A percentile compares a stretch with the other conserved stretches of the same genome.
phyloP scores from a whole-genome alignment of 805 yeast genomes.

The Komagataella pastoris region DNA sequence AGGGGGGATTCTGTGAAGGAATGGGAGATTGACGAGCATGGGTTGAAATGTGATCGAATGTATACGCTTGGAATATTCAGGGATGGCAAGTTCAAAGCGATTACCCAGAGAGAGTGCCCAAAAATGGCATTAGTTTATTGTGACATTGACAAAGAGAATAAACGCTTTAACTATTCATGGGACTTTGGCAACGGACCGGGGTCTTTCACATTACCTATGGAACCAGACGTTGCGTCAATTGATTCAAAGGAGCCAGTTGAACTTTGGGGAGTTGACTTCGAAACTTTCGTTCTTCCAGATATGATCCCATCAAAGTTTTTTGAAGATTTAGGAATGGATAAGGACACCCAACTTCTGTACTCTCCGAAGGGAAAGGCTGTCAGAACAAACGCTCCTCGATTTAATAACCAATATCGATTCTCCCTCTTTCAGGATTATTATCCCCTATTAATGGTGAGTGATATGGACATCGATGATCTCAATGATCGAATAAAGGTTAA shows the following conservation, averaged over 20 bases:
- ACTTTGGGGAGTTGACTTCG: conserved; percentile 10
- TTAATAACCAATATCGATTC: conserved; percentile 2
- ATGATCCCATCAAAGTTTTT: conserved; percentile 9
- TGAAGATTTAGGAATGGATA: conserved; percentile 8
- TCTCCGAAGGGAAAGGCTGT: conserved; percentile 14
- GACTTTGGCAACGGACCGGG: neutral
- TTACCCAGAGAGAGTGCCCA: conserved; percentile 12
- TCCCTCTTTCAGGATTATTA: conserved; percentile 18
- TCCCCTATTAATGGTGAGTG: conserved; percentile 14
- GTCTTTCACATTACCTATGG: neutral
- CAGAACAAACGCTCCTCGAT: conserved; percentile 4
- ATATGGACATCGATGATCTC: conserved; percentile 9
- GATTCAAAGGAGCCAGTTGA: conserved; percentile 3
- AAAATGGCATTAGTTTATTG: conserved; percentile 7
- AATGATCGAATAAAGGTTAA: conserved; percentile 1
- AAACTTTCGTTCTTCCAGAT: conserved; percentile 11
- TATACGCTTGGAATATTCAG: conserved; percentile 13
- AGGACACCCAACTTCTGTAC: conserved; percentile 9
- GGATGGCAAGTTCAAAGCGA: conserved; percentile 4
- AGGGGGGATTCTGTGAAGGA: conserved; percentile 10
- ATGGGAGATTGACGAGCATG: conserved; percentile 11
- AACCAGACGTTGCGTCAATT: neutral
- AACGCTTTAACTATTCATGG: neutral
- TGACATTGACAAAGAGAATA: conserved; percentile 4
- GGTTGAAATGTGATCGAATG: conserved; percentile 14